These are phyloP conservation scores for Macrocybe gigantea DNA, from an alignment of 768 basidiomycete genomes.

Conservation along the genomic window DNA sequence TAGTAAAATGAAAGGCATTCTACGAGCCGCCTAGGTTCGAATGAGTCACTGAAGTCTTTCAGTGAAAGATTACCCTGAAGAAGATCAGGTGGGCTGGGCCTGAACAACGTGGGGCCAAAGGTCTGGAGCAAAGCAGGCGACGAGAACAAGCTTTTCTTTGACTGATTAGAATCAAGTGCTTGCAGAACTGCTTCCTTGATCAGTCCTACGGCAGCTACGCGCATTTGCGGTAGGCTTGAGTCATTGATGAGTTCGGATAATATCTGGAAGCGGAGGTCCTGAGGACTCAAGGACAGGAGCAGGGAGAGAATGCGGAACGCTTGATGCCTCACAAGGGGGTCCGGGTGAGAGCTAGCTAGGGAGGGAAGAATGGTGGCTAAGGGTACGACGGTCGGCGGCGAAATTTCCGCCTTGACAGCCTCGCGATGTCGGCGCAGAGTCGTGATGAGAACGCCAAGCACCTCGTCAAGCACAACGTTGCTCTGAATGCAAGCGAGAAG, in stretches of 20 bases:
- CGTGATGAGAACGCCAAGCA: slow-evolving; percentile 41
- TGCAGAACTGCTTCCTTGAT: slow-evolving; percentile 47
- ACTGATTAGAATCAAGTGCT: neutral
- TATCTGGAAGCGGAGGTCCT: slow-evolving; percentile 45
- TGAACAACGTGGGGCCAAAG: slow-evolving; percentile 57
- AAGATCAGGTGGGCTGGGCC: slow-evolving; percentile 47
- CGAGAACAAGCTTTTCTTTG: slow-evolving; percentile 37
- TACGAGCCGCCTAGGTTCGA: slow-evolving; percentile 55
- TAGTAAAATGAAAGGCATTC: slow-evolving; percentile 70
- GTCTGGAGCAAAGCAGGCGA: slow-evolving; percentile 49
- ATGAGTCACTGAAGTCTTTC: slow-evolving; percentile 43
- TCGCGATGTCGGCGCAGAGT: slow-evolving; percentile 8
- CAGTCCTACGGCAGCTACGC: slow-evolving; percentile 61
- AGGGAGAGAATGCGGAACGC: slow-evolving; percentile 55
- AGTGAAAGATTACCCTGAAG: slow-evolving; percentile 31
- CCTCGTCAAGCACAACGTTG: slow-evolving; percentile 51
- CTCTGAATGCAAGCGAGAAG: slow-evolving; percentile 47
- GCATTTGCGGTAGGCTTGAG: slow-evolving; percentile 56
- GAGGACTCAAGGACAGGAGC: slow-evolving; percentile 42
- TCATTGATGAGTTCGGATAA: slow-evolving; percentile 48
- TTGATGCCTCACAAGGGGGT: slow-evolving; percentile 52
- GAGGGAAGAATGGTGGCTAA: slow-evolving; percentile 46
- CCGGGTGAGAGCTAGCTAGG: slow-evolving; percentile 57
- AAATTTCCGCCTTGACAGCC: slow-evolving; percentile 36
- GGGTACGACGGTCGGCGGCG: slow-evolving; percentile 20